Percentiles rank a stretch among this genome's conserved stretches.
phyloP scores from a whole-genome alignment of 2,329 filamentous ascomycete species.

The Diaporthe sp. region DNA sequence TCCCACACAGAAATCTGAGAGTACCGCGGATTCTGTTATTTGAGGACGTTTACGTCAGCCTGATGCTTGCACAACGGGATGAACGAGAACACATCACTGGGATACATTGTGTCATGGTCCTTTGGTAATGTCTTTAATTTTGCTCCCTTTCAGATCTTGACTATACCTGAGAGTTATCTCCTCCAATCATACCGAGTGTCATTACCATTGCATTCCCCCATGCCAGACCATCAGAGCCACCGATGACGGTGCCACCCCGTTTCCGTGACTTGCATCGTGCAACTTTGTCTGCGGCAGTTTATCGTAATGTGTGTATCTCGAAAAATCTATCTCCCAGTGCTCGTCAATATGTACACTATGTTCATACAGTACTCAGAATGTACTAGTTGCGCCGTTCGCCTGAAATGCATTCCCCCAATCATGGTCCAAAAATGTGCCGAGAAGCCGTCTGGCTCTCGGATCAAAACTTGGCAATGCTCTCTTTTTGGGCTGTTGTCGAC shows the following conservation, averaged over 20 bases:
- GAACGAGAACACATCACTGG: background rate
- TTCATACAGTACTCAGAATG: slow-evolving; percentile 31
- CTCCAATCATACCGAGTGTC: background rate
- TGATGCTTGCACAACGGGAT: background rate
- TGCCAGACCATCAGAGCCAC: background rate
- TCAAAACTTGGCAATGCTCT: slow-evolving; percentile 1
- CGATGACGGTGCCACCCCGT: background rate
- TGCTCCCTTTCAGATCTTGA: background rate
- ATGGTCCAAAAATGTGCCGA: slow-evolving; percentile 1
- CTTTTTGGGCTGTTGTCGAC: background rate
- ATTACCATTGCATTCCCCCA: background rate
- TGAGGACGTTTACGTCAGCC: background rate
- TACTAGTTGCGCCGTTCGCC: slow-evolving; percentile 38
- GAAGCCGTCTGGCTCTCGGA: background rate
- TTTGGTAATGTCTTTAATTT: background rate
- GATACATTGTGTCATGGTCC: too few species aligned
- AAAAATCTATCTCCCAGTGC: slow-evolving; percentile 6
- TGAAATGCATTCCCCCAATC: slow-evolving; percentile 21
- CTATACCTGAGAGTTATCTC: background rate
- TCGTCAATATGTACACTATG: slow-evolving; percentile 32
- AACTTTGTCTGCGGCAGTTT: background rate
- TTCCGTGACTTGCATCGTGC: background rate
- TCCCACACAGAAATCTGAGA: too few species aligned
- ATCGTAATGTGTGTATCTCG: slow-evolving; percentile 12
- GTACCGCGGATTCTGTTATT: too few species aligned